phyloP scores from a whole-genome alignment of 495 filamentous ascomycete species.

The Aspergillus conjunctus region DNA sequence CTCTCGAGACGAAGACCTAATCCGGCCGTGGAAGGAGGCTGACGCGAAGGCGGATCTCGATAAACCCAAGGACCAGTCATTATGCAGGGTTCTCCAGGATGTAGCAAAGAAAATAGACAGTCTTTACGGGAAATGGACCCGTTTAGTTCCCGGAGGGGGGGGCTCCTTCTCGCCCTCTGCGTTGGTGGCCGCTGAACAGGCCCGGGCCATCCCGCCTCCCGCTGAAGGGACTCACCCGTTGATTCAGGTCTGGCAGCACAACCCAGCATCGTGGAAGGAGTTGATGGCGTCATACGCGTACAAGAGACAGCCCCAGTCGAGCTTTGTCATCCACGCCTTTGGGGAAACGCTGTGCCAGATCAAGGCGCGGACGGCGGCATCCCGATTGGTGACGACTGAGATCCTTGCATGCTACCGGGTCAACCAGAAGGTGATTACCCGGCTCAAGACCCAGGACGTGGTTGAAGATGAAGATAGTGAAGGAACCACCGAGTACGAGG shows the following conservation, averaged over 20 bases:
- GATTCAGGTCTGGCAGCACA: slow-evolving; percentile 46
- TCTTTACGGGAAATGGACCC: slow-evolving; percentile 27
- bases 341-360: slow-evolving; percentile 64
- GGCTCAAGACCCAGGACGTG: slow-evolving; percentile 27
- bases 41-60: slow-evolving; percentile 32
- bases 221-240: slow-evolving; percentile 42
- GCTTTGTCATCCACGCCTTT: slow-evolving; percentile 64
- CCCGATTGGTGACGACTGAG: slow-evolving; percentile 32
- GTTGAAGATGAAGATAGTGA: slow-evolving; percentile 23
- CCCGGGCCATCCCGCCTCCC: slow-evolving; percentile 28
- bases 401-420: slow-evolving; percentile 36
- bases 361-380: slow-evolving; percentile 50
- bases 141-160: slow-evolving; percentile 3
- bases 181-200: slow-evolving; percentile 27
- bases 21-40: slow-evolving; percentile 43
- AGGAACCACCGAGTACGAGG: slow-evolving; percentile 35
- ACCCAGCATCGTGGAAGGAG: slow-evolving; percentile 40
- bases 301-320: slow-evolving; percentile 38
- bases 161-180: slow-evolving; percentile 29
- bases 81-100: slow-evolving; percentile 30
- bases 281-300: slow-evolving; percentile 67
- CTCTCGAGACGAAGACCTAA: slow-evolving; percentile 53
- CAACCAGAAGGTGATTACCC: slow-evolving; percentile 37
- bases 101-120: slow-evolving; percentile 19
- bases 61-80: slow-evolving; percentile 26